phyloP scores from a whole-genome alignment of 2,329 filamentous ascomycete genomes.

The Arthroderma sp. region DNA sequence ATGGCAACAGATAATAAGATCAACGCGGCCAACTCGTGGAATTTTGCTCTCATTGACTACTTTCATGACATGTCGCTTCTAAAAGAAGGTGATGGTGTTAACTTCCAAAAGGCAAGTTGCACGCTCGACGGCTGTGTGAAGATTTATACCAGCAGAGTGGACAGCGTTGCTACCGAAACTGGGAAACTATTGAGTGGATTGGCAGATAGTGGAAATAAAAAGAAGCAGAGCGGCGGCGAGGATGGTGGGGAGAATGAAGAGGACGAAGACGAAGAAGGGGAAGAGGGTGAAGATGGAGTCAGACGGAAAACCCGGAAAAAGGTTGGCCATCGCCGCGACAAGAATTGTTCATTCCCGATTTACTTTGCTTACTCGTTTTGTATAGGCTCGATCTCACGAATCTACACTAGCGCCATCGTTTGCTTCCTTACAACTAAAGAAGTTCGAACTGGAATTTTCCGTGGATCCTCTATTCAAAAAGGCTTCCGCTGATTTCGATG shows the following conservation, averaged over 20 bases:
- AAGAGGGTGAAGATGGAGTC: constrained; percentile 25
- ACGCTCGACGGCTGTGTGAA: constrained; percentile 97
- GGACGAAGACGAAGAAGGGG: constrained; percentile 43
- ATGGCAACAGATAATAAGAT: constrained; percentile 99
- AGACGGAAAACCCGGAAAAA: constrained; percentile 55
- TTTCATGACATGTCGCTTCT: constrained; percentile 98
- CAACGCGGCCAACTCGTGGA: constrained; percentile 97
- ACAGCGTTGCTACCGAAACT: constrained; percentile 95
- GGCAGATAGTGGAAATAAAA: constrained; percentile 62
- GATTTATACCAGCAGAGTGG: constrained; percentile 96
- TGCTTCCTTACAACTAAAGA: constrained; percentile 79
- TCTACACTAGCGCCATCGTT: constrained; percentile 87
- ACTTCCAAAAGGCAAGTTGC: constrained; percentile 97
- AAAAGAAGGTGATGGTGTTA: constrained; percentile 92
- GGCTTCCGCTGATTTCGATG: constrained; percentile 93
- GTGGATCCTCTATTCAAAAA: constrained; percentile 99
- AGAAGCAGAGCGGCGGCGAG: constrained; percentile 50
- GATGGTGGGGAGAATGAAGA: constrained; percentile 53
- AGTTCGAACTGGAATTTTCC: constrained; percentile 91
- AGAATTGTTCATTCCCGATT: neutral
- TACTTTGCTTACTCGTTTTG: neutral
- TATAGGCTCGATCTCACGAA: constrained; percentile 66
- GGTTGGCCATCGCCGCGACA: constrained; percentile 33
- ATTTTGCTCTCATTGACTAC: constrained; percentile 98
- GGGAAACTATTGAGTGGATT: constrained; percentile 88